A percentile compares a stretch with the other conserved stretches of the same genome.
Conservation (phyloP, 768 basidiomycete genomes). For the Podaxis sp. region DNA sequence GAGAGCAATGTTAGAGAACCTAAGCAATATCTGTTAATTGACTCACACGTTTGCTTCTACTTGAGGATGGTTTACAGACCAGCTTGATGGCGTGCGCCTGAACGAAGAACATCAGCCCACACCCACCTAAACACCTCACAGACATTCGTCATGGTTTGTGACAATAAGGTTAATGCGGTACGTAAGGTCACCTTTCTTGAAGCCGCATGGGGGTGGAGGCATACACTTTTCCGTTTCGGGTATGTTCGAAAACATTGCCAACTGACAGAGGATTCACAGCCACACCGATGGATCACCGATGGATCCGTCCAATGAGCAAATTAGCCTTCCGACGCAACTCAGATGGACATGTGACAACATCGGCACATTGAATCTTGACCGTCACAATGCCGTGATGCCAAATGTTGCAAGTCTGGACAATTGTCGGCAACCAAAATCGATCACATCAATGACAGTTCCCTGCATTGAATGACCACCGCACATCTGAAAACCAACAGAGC, state of each 20-base stretch:
- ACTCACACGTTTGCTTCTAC: constrained; percentile 5
- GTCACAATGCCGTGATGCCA: not conserved
- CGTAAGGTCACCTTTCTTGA: not conserved
- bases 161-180: not conserved
- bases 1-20: not conserved
- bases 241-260: constrained; percentile 8
- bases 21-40: not conserved
- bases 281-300: constrained; percentile 11
- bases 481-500: not conserved
- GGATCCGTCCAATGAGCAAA: constrained; percentile 3
- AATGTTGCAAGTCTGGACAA: constrained; percentile 9
- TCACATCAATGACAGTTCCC: constrained; percentile 5
- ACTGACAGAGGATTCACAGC: constrained; percentile 6
- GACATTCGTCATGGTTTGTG: not conserved
- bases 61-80: not conserved
- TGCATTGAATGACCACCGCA: not conserved
- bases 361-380: not conserved
- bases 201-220: not conserved
- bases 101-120: not conserved
- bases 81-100: not conserved
- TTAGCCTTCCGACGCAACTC: constrained; percentile 10
- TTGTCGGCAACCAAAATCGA: constrained; percentile 12
- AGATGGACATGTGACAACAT: constrained; percentile 7
- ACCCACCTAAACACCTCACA: not conserved
- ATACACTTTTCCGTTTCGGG: constrained; percentile 1